Evolutionary conservation across 2,329 filamentous ascomycete species (phyloP), one percentile per base, ranked within the genome.

Genomic region (Thielaviopsis populi): DNA sequence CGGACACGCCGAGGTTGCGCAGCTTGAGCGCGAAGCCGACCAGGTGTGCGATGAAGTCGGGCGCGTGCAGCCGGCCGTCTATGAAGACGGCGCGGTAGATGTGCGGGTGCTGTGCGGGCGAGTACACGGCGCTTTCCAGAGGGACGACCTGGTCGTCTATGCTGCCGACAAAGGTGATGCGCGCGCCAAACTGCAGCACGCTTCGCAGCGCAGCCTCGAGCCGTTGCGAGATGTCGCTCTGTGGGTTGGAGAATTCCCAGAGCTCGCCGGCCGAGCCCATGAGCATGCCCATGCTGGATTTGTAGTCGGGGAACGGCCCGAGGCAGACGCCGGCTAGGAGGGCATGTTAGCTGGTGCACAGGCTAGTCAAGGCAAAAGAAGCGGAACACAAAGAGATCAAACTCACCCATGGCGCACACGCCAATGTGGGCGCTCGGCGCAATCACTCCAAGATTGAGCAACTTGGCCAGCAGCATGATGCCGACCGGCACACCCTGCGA

Each of bases 81-180:
- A 99, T 88, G 72, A 97, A 97, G 17, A 95, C 91, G n/a, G 91
- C 89, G 33, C 94, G 86, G 72, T 91, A 95, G 65, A 97, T 92
- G 73, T 96, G 91, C 0, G 94, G 94, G 70, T 99, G 94, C 22
- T 84, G 85, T 3, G 91, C 84, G 0, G 88, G 88, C 0, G 89
- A 87, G 73, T 95, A 95, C 0, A 94, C 84, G 17, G 92, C 91
- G 1, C 91, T 96, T 83, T 77, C 58, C n/a, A 33, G 42, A 17
- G 91, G 92, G 15, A 99, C 91, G 1, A 99, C 79, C 73, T 99
- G 94, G 73, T 99, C 94, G 72, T 99, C 94, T 61, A 99, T 95
- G 73, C 91, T 96, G 63, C 92, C 92, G 66, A 95, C 81, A 72
- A 91, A 96, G 0, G 91, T 88, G 59, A 97, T 83, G 48, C 89